Conservation (phyloP, 768 basidiomycete genomes). For the Pleurotus ostreatus region DNA sequence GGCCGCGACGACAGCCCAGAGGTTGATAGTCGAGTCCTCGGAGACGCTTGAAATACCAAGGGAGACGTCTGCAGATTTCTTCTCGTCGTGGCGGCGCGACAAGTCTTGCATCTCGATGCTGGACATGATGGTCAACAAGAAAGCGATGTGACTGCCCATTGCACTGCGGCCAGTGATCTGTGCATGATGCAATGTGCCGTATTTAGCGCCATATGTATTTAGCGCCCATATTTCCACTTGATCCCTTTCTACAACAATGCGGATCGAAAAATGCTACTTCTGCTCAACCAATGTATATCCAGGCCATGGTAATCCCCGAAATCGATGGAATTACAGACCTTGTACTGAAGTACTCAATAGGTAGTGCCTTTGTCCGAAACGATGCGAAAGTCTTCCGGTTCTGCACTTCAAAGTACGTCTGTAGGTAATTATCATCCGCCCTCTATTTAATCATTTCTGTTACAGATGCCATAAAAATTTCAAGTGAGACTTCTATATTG, state of each 20-base stretch:
- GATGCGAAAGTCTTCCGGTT: slow-evolving; percentile 98
- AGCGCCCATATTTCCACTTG: too few relatives aligned
- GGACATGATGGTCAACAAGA: neutral
- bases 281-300: slow-evolving; percentile 97
- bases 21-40: neutral
- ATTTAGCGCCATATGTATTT: too few relatives aligned
- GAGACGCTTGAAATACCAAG: neutral
- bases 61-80: too few relatives aligned
- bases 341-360: slow-evolving; percentile 29
- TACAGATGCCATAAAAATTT: slow-evolving; percentile 97
- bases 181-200: too few relatives aligned
- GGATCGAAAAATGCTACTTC: slow-evolving; percentile 98
- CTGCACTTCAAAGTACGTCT: slow-evolving; percentile 89
- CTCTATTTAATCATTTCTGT: neutral
- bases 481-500: slow-evolving; percentile 52
- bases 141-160: neutral
- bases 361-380: slow-evolving; percentile 95
- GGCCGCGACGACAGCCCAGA: neutral
- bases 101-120: slow-evolving; percentile 6
- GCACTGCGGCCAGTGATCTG: too few relatives aligned
- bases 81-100: neutral
- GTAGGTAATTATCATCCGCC: neutral
- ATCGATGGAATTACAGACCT: neutral
- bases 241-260: slow-evolving; percentile 45
- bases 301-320: slow-evolving; percentile 68